A percentile compares a stretch with the other conserved stretches of the same genome.
phyloP scores from a whole-genome alignment of 2,329 filamentous ascomycete genomes.

The Exserohilum turcica region DNA sequence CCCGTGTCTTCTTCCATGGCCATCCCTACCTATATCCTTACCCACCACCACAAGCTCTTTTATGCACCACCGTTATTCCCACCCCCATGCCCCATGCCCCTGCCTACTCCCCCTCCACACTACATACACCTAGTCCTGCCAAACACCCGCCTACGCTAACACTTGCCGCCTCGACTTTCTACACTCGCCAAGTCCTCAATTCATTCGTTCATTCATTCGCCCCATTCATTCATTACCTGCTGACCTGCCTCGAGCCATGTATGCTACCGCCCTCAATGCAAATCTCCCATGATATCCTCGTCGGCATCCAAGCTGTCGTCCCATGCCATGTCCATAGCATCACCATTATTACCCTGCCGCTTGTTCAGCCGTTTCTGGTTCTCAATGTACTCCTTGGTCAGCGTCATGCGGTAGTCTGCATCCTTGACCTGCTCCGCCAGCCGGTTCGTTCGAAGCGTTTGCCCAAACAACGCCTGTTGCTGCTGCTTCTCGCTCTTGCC shows the following conservation, averaged over 20 bases:
- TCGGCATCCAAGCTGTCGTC: conserved; percentile 42
- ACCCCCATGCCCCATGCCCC: conserved; percentile 29
- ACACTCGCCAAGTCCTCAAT: too few relatives aligned
- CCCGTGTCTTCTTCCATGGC: neutral
- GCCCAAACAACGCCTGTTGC: conserved; percentile 53
- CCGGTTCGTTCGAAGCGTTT: conserved; percentile 56
- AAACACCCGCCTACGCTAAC: conserved; percentile 1
- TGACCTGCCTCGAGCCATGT: neutral
- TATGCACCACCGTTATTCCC: conserved; percentile 36
- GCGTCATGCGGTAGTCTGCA: conserved; percentile 60
- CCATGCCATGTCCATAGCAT: conserved; percentile 47
- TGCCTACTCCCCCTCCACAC: neutral
- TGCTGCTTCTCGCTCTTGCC: conserved; percentile 49
- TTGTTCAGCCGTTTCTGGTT: conserved; percentile 55
- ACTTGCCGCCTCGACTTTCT: conserved; percentile 1
- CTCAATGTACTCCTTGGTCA: conserved; percentile 65
- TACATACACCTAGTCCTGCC: conserved; percentile 12
- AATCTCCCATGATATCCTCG: conserved; percentile 49
- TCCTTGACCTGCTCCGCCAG: conserved; percentile 60
- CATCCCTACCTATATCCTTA: neutral
- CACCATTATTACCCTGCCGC: conserved; percentile 41
- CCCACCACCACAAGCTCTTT: conserved; percentile 27
- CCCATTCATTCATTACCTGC: too few relatives aligned
- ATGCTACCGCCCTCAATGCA: conserved; percentile 27
- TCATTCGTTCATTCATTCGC: too few relatives aligned